Percentiles rank a stretch among this genome's conserved stretches.
Evolutionary conservation across 768 basidiomycete species (phyloP).

Genomic region (Podaxis carcinomalis): DNA sequence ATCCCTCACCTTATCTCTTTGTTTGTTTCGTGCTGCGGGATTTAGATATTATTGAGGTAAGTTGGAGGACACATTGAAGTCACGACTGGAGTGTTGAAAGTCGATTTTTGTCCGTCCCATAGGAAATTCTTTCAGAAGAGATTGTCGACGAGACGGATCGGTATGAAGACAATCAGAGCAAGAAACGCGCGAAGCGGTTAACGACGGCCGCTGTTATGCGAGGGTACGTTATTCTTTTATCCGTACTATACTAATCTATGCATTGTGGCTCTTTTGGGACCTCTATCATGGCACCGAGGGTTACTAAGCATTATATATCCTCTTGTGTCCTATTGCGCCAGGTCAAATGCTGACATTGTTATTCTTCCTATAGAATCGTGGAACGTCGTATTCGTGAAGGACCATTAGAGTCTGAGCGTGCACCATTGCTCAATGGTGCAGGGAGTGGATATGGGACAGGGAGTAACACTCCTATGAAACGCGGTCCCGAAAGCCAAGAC

Average conservation of each 20-base stretch:
- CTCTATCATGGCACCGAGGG: slow-evolving; percentile 7
- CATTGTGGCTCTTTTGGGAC: not conserved
- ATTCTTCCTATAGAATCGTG: slow-evolving; percentile 38
- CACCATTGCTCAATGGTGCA: not conserved
- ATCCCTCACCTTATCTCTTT: not conserved
- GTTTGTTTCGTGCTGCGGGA: not conserved
- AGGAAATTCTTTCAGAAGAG: slow-evolving; percentile 95
- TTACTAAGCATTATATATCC: slow-evolving; percentile 8
- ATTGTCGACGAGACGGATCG: slow-evolving; percentile 94
- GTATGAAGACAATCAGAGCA: slow-evolving; percentile 83
- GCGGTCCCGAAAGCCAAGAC: not conserved
- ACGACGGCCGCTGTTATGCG: slow-evolving; percentile 77
- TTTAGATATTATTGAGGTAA: slow-evolving; percentile 71
- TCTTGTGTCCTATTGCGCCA: not conserved
- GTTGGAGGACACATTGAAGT: not conserved
- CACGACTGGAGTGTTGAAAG: not conserved
- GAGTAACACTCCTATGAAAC: not conserved
- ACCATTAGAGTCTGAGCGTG: not conserved
- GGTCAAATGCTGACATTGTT: not conserved
- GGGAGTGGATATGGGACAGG: not conserved
- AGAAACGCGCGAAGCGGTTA: slow-evolving; percentile 63
- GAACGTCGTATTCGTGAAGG: slow-evolving; percentile 28
- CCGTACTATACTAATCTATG: not conserved
- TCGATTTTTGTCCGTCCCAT: slow-evolving; percentile 7
- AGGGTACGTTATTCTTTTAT: slow-evolving; percentile 42